Conservation (phyloP, 495 filamentous ascomycete genomes). For the Aspergillus asperescens region DNA sequence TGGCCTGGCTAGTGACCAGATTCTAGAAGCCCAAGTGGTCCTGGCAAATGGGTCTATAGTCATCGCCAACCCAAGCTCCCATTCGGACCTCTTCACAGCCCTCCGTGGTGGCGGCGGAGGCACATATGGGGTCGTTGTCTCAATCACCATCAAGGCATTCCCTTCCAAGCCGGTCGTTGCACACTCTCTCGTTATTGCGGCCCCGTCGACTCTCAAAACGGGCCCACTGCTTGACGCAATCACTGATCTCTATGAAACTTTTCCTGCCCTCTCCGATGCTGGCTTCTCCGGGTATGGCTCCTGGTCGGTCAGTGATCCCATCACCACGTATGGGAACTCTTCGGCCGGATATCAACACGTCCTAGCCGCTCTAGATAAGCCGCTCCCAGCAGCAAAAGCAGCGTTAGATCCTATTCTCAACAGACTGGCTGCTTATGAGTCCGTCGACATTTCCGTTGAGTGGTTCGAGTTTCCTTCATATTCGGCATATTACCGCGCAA, state of each 20-base stretch:
- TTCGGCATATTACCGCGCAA: constrained; percentile 27
- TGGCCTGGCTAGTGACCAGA: constrained; percentile 36
- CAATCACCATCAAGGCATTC: constrained; percentile 38
- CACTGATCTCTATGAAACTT: constrained; percentile 13
- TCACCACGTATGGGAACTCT: constrained; percentile 20
- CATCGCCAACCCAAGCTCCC: constrained; percentile 42
- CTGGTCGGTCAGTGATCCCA: constrained; percentile 28
- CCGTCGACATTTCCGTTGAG: background rate
- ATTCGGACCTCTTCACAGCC: constrained; percentile 55
- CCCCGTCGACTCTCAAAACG: constrained; percentile 12
- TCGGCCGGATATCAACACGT: constrained; percentile 32
- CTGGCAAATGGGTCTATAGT: constrained; percentile 46
- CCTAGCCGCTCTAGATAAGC: constrained; percentile 26
- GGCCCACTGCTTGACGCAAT: constrained; percentile 12
- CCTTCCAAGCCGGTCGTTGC: constrained; percentile 21
- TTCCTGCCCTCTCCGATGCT: constrained; percentile 18
- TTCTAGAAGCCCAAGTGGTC: constrained; percentile 42
- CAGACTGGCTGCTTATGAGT: constrained; percentile 16
- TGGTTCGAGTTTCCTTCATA: constrained; percentile 33
- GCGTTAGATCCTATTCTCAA: constrained; percentile 21
- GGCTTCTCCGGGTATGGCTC: constrained; percentile 36
- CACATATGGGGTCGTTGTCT: constrained; percentile 46
- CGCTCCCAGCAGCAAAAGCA: constrained; percentile 17
- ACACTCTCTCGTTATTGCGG: constrained; percentile 16
- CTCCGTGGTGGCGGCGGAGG: constrained; percentile 44